Conservation (phyloP, 345 rosid genomes). For the Ceriops decandra region DNA sequence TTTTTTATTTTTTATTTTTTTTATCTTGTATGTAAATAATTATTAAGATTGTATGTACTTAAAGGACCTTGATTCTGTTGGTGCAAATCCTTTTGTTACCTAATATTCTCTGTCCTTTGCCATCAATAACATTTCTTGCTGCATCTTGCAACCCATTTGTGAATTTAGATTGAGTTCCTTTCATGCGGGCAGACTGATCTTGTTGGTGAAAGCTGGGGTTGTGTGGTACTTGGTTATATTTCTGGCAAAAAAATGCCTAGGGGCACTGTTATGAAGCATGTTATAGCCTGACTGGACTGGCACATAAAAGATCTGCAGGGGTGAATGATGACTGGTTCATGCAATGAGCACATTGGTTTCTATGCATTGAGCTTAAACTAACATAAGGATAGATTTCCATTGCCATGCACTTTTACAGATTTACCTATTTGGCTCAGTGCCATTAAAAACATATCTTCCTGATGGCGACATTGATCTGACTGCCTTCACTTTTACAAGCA, state of each 20-base stretch:
- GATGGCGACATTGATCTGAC: conserved; percentile 37
- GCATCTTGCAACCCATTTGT: no score
- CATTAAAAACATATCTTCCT: conserved; percentile 34
- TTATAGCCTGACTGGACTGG: background rate
- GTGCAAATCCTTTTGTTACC: background rate
- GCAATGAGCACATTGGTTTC: conserved; percentile 1
- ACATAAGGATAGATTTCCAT: conserved; percentile 10
- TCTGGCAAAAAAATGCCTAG: background rate
- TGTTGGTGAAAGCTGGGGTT: background rate
- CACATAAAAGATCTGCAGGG: background rate
- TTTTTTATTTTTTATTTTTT: no score
- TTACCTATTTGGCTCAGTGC: conserved; percentile 27
- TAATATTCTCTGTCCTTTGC: no score
- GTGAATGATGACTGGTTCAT: conserved; percentile 2
- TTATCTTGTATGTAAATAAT: background rate
- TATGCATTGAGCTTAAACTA: conserved; percentile 1
- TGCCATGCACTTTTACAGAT: conserved; percentile 16
- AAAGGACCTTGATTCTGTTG: background rate
- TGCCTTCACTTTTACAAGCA: conserved; percentile 12
- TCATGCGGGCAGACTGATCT: background rate
- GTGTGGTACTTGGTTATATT: background rate
- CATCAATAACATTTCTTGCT: no score
- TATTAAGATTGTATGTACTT: background rate
- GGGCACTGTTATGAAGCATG: background rate
- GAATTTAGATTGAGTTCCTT: background rate